These are phyloP conservation scores for Rhizodiscina lignyota DNA, from an alignment of 495 filamentous ascomycete genomes.

Conservation along the genomic window DNA sequence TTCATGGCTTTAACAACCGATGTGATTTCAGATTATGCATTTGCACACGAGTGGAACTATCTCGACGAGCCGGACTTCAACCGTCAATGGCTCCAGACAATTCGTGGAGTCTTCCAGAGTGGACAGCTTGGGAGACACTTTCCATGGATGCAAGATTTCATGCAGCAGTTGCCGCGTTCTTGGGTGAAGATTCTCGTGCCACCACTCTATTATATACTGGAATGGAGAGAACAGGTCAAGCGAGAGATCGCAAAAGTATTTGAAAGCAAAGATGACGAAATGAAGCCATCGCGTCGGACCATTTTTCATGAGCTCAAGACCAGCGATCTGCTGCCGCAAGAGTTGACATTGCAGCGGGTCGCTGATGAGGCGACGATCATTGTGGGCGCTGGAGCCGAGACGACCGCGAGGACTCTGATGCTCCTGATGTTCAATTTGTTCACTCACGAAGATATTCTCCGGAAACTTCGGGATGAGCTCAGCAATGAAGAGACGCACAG, in stretches of 20 bases:
- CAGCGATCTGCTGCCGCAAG: neutral
- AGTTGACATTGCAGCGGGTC: neutral
- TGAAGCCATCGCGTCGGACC: neutral
- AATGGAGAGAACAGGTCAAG: neutral
- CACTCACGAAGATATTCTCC: conserved; percentile 9
- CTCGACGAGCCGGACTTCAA: conserved; percentile 3
- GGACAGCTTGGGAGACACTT: neutral
- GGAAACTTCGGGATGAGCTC: conserved; percentile 13
- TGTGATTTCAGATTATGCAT: conserved; percentile 3
- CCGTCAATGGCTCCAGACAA: conserved; percentile 4
- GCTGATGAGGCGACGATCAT: conserved; percentile 12
- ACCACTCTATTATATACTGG: neutral
- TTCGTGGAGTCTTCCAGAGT: neutral
- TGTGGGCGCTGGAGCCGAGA: conserved; percentile 25
- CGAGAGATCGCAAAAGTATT: neutral
- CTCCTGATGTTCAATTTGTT: conserved; percentile 22
- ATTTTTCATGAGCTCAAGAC: neutral
- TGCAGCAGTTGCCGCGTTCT: neutral
- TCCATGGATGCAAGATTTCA: neutral
- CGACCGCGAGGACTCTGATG: conserved; percentile 26
- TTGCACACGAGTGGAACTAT: conserved; percentile 2
- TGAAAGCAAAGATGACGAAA: neutral
- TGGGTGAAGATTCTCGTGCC: neutral
- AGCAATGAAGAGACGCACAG: neutral
- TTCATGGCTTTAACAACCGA: conserved; percentile 4